Percentiles rank a stretch among this genome's conserved stretches.
phyloP scores from a whole-genome alignment of 139 green algal genomes.

The Parachlorella kessleri region DNA sequence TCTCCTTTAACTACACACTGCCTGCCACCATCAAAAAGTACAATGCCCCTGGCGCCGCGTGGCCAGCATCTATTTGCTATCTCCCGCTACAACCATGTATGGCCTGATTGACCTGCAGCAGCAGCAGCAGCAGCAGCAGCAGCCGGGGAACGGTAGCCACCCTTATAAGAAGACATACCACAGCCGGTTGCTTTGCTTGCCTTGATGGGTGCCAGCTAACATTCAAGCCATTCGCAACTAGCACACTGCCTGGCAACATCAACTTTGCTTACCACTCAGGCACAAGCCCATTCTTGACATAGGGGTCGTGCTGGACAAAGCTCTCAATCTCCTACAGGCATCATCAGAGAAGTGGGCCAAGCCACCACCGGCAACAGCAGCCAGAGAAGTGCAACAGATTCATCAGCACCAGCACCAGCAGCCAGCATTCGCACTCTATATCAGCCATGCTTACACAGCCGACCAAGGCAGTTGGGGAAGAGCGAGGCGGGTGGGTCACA shows the following conservation, averaged over 20 bases:
- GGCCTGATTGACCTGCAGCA: constrained; percentile 19
- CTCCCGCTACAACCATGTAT: constrained; percentile 37
- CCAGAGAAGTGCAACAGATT: background rate
- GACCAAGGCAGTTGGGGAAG: too few species aligned
- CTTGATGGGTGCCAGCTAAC: too few species aligned
- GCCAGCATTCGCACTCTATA: too few species aligned
- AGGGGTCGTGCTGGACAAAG: constrained; percentile 68
- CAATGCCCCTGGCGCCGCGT: too few species aligned
- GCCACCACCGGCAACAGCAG: background rate
- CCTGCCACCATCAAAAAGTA: too few species aligned
- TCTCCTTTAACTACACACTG: too few species aligned
- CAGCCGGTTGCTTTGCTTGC: too few species aligned
- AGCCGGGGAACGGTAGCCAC: too few species aligned
- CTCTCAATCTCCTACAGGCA: constrained; percentile 66
- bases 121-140: too few species aligned
- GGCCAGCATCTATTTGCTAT: constrained; percentile 8
- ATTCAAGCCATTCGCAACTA: too few species aligned
- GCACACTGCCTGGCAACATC: background rate
- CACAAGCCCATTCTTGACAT: constrained; percentile 73
- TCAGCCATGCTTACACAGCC: too few species aligned
- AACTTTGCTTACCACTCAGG: constrained; percentile 57
- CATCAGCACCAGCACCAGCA: background rate
- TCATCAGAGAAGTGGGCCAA: background rate
- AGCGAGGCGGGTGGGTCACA: background rate
- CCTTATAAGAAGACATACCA: too few species aligned